Base-by-base conservation (phyloP, 768 basidiomycete genomes). In the Dentipellis sp. region DNA sequence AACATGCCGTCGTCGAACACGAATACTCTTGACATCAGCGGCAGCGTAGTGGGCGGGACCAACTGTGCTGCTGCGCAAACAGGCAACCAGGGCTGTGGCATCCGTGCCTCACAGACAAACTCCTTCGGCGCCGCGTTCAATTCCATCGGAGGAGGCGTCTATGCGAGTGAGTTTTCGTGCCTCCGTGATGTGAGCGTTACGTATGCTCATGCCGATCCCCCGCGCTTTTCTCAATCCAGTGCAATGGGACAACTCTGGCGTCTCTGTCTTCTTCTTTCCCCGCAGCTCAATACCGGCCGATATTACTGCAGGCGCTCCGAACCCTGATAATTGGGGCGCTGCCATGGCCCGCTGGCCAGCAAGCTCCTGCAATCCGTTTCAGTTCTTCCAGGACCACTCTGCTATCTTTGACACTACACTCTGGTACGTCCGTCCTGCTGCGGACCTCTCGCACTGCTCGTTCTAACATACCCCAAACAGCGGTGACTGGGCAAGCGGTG, bases 91-190 rank as follows among this genome's bases (percentile, higher is more conserved):
- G 91, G 92, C 19, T 97, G 94, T 67, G 93, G 94, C 9, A 75
- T 88, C 39, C 83, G 86, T 10, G 79, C 84, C 9, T 66, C 68
- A 35, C 72, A 75, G 52, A 71, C 68, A 53, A 82, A 80, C 57
- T 84, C 85, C 2, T 95, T 88, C 65, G 94, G 94, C n/a, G 69
- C 77, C n/a, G 81, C 75, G 11, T 97, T 94, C 75, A 97, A 97
- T 69, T 68, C 66, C n/a, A 84, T 78, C 61, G 82, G 83, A 10
- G 94, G 94, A 47, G 94, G 94, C 62, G 87, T 92, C 52, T 95
- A 92, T 71, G 88, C 88, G 52, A 91, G 91, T 93, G 65, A 68
- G 89, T 80, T 21, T 54, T 35, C 11, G 47, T 51, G 56, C 34
- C 48, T 4, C 10, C 46, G 9, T 35, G 48, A 23, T 50, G 16